Evolutionary conservation across 2,329 filamentous ascomycete genomes (phyloP), one percentile per base, ranked within the genome.

Genomic region (Phaeosphaeriaceae sp.): DNA sequence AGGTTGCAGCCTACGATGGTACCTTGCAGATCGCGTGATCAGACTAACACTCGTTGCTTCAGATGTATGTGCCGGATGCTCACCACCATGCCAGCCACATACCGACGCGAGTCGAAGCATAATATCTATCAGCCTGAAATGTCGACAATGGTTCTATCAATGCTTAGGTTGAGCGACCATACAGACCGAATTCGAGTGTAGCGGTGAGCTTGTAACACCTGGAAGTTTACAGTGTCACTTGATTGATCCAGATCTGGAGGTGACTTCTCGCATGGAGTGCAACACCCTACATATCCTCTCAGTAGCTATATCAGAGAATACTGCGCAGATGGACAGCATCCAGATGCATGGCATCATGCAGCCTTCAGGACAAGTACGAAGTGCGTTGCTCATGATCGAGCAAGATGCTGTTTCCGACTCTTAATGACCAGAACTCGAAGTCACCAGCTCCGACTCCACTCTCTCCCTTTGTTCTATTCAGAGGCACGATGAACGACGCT

Each of bases 151-250:
- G 45, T 21, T 36, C 68, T 67, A 63, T 13, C 31, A 36, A 13
- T 15, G 7, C 31, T 36, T 36, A 11, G 7, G 3, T 13, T 13
- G 9, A 36, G 31, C 13, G 3, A 36, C 31, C 3, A 3, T 36
- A 7, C 7, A 36, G 3, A 36, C 9, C 13, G 11, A 11, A 36
- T 36, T 5, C 6, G 31, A 15, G 9, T 36, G 31, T 36, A 59
- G 69, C 67, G 65, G 69, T 72, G 68, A 70, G 63, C 59, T 57
- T 65, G 66, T 70, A 62, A 58, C 58, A 68, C 54, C 20, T 41
- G 7, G 27, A n/a, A 5, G 13, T 25, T 25, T 36, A 11, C 31
- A 15, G 13, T 36, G 31, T 36, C 31, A 36, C 31, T 11, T 36
- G 31, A 36, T 36, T 11, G 31, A 36, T 3, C 31, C 31, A 36